Evolutionary conservation across 768 basidiomycete genomes (phyloP), one percentile per base, ranked within the genome.

Genomic region (Russula olivacea): DNA sequence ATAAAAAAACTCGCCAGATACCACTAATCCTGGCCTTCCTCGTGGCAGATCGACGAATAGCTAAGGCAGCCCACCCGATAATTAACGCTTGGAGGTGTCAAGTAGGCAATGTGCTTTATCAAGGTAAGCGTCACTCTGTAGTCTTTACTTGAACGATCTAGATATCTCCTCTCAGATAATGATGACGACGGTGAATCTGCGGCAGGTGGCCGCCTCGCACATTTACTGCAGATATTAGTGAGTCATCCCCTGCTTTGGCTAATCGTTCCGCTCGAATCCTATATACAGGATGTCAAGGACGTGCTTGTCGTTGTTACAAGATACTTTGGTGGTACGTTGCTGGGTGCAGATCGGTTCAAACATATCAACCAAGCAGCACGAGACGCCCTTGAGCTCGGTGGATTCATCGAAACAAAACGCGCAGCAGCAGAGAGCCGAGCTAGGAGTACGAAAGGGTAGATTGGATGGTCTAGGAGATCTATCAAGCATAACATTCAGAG

Each of bases 361-460:
- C 92, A 96, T 69, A 98, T 99, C 73, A 98, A 96, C 70, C 91
- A 95, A 71, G 93, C 93, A 4, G 96, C 95, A 1, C 81, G 96
- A 23, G 91, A 92, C 69, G 94, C 95, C 1, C 78, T 98, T 6
- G 91, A 96, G 49, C 66, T 85, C 0, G 96, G 90, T 11, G 94
- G 95, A 0, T 93, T 98, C 72, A 75, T 98, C 36, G 89, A 91
- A 52, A 36, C 47, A 23, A 66, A 60, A 23, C 36, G 41, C 10
- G 21, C 28, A 12, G 41, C 19, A 41, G 25, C 43, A 21, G 58
- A 50, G 19, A 30, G 12, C 28, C 38, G 34, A 14, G 51, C 32
- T 49, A 65, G 36, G 17, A 51, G 62, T 19, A 11, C 15, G 17
- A 63, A 63, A 34, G 30, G 32, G 43, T 63, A 57, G 34, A 34